Percentiles rank a stretch among this genome's conserved stretches.
These are phyloP conservation scores for Acanthamoeba culbertsoni DNA, from an alignment of 208 protist species.

Conservation along the genomic window DNA sequence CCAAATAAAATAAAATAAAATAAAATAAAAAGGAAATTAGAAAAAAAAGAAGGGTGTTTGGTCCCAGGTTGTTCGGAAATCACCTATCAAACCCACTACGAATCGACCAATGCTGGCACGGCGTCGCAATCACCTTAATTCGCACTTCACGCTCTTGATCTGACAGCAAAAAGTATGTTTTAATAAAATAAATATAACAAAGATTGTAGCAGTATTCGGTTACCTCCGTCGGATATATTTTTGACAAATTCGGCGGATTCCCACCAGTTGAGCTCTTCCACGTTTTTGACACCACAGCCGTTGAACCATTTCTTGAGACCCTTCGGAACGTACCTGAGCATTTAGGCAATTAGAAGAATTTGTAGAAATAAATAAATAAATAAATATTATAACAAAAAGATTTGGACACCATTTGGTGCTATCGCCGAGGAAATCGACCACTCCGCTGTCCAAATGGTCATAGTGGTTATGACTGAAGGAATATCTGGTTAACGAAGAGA, in stretches of 20 bases:
- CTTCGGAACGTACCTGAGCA: not conserved
- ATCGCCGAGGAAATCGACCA: not conserved
- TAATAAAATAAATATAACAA: no score
- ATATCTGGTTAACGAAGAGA: not conserved
- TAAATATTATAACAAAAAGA: not conserved
- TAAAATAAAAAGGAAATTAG: not conserved
- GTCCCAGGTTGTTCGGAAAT: no score
- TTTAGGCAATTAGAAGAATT: not conserved
- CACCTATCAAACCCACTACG: slow-evolving; percentile 1
- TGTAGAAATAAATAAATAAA: not conserved
- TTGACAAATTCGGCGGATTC: not conserved
- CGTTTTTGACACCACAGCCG: not conserved
- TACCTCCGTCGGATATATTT: not conserved
- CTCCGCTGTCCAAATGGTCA: not conserved
- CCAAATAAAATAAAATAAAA: not conserved
- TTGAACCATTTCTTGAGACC: slow-evolving; percentile 16
- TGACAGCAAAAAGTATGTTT: no score
- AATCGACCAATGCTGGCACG: slow-evolving; percentile 9
- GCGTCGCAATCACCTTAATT: not conserved
- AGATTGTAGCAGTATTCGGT: not conserved
- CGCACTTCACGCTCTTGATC: not conserved
- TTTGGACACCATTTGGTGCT: not conserved
- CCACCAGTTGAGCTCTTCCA: slow-evolving; percentile 45
- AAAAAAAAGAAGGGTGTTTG: not conserved
- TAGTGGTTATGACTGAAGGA: slow-evolving; percentile 47